Percentiles rank a stretch among this genome's conserved stretches.
Evolutionary conservation across 176 grass and related monocot species (phyloP).

Genomic region (Oropetium thomaeum): DNA sequence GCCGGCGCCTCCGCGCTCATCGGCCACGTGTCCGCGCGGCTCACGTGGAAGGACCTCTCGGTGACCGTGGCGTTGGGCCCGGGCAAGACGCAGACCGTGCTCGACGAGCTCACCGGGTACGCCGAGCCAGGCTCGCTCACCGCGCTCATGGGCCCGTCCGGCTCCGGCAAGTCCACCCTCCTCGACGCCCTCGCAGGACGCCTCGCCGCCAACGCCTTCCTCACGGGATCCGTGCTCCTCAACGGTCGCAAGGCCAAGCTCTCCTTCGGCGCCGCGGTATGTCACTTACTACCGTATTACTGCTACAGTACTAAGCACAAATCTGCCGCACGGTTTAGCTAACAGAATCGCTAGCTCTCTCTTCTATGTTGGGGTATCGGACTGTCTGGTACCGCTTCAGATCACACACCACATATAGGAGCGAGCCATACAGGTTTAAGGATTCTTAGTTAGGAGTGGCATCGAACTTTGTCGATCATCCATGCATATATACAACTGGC

Average conservation of each 20-base stretch:
- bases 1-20: slow-evolving; percentile 47
- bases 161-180: slow-evolving; percentile 95
- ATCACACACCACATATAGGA: background rate
- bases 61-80: slow-evolving; percentile 76
- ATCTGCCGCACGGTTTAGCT: background rate
- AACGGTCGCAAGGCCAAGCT: slow-evolving; percentile 96
- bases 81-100: slow-evolving; percentile 72
- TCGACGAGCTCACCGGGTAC: slow-evolving; percentile 86
- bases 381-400: background rate
- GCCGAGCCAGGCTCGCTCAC: slow-evolving; percentile 86
- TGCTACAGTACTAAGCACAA: too few species aligned
- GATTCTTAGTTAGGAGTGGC: slow-evolving; percentile 7
- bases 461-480: background rate
- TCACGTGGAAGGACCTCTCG: slow-evolving; percentile 95
- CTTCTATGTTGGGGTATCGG: slow-evolving; percentile 21
- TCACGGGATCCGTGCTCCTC: slow-evolving; percentile 77
- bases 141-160: slow-evolving; percentile 90
- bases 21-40: slow-evolving; percentile 81
- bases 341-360: background rate
- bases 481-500: too few species aligned
- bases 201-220: slow-evolving; percentile 91
- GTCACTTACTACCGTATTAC: too few species aligned
- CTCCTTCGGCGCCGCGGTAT: slow-evolving; percentile 94
- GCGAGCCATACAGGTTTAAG: background rate
- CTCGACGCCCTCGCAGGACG: slow-evolving; percentile 90